Base-by-base conservation (phyloP, 495 filamentous ascomycete genomes). In the Talaromyces stipitatus region DNA sequence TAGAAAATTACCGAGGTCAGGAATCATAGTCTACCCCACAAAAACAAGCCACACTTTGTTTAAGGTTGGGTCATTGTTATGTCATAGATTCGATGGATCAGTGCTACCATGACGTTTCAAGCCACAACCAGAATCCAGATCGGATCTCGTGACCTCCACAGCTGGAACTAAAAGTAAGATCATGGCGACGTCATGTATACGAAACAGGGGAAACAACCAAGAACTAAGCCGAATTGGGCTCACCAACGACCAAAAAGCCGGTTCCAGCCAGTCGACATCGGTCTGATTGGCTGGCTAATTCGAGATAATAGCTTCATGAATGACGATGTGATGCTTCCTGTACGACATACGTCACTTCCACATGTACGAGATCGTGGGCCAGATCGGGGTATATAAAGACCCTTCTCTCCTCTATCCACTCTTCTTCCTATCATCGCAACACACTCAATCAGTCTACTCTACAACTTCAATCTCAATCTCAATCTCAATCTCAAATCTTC, bases 401-500 rank as follows among this genome's bases (percentile, higher is more conserved):
- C 1, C 45, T 9, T 26, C 45, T 45, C 24, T 48, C 45, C 45
- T 48, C 30, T 12, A n/a, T n/a, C n/a, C n/a, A n/a, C n/a, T n/a
- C n/a, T n/a, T n/a, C n/a, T n/a, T n/a, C n/a, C n/a, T n/a, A n/a
- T n/a, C n/a, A n/a, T n/a, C n/a, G n/a, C n/a, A n/a, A n/a, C n/a
- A n/a, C n/a, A n/a, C n/a, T 48, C 20, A 48, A 26, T 14, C 20
- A 22, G 2, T 23, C 12, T 24, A 0, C 23, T 14, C 12, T 33
- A 6, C 12, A 6, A 7, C 18, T 48, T 2, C 4, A n/a, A 9
- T 23, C 43, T 48, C 20, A 7, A 48, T 48, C 45, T 20, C 24
- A 1, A 46, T 30, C 12, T 61, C 54, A 50, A 61, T 56, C 55
- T 53, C 60, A 47, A 54, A 16, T 23, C 30, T 27, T 10, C 51